A percentile compares a stretch with the other conserved stretches of the same genome.
These are phyloP conservation scores for Dendrobium nobile DNA, from an alignment of 106 monocot species.

Conservation along the genomic window DNA sequence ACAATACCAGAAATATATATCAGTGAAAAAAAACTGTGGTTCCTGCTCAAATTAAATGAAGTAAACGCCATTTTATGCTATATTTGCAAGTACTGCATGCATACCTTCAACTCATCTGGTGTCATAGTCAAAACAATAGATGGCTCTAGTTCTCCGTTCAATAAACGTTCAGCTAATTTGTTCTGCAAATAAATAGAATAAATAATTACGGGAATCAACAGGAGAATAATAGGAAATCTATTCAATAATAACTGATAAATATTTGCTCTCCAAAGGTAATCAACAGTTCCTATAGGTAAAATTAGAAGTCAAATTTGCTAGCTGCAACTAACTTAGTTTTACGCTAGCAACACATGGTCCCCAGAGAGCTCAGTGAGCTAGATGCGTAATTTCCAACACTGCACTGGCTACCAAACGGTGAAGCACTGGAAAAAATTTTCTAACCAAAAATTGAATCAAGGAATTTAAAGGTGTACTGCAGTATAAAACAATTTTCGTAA, in stretches of 20 bases:
- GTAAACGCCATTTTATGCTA: background rate
- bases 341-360: background rate
- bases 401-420: background rate
- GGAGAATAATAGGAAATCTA: background rate
- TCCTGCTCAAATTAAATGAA: background rate
- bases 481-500: background rate
- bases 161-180: conserved; percentile 47
- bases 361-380: background rate
- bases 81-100: background rate
- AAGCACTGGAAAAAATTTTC: background rate
- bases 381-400: background rate
- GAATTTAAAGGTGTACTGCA: background rate
- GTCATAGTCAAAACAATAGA: conserved; percentile 50
- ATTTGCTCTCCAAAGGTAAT: background rate
- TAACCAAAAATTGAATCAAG: background rate
- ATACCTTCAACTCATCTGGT: conserved; percentile 69
- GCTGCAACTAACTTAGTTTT: background rate
- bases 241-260: background rate
- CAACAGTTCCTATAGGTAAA: background rate
- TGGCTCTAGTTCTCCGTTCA: conserved; percentile 59
- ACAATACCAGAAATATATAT: background rate
- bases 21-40: background rate
- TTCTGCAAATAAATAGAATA: conserved; percentile 30
- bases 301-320: background rate
- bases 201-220: background rate